phyloP scores from a whole-genome alignment of 805 yeast species.

The Candida ortonii region DNA sequence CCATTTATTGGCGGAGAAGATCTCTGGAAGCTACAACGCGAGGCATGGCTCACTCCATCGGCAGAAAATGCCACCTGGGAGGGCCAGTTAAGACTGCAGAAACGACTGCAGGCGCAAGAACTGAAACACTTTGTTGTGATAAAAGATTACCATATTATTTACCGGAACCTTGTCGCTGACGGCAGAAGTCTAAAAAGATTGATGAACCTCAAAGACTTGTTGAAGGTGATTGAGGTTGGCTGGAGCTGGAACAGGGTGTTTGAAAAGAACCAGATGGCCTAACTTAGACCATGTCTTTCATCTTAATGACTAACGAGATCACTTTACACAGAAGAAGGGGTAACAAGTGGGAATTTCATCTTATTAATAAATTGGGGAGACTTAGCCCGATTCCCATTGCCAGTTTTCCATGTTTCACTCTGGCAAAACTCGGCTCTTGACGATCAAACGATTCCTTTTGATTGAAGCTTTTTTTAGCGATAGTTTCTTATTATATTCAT shows the following conservation, averaged over 20 bases:
- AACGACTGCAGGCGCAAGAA: constrained; percentile 23
- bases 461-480: too few relatives aligned
- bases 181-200: constrained; percentile 65
- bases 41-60: constrained; percentile 58
- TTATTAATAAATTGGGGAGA: too few relatives aligned
- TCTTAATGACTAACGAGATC: neutral
- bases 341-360: too few relatives aligned
- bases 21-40: constrained; percentile 69
- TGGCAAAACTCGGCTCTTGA: too few relatives aligned
- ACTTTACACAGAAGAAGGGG: too few relatives aligned
- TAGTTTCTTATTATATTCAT: too few relatives aligned
- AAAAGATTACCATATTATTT: constrained; percentile 58
- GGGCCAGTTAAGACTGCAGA: constrained; percentile 25
- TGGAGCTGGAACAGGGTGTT: constrained; percentile 76
- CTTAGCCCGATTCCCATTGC: too few relatives aligned
- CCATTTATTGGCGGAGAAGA: constrained; percentile 44
- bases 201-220: constrained; percentile 69
- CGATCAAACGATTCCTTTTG: too few relatives aligned
- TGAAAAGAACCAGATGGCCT: too few relatives aligned
- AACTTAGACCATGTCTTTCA: too few relatives aligned
- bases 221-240: constrained; percentile 73
- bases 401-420: too few relatives aligned
- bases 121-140: constrained; percentile 35
- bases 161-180: constrained; percentile 66
- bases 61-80: constrained; percentile 26